phyloP scores from a whole-genome alignment of 2,329 filamentous ascomycete genomes.

The Rosellinia necatrix region DNA sequence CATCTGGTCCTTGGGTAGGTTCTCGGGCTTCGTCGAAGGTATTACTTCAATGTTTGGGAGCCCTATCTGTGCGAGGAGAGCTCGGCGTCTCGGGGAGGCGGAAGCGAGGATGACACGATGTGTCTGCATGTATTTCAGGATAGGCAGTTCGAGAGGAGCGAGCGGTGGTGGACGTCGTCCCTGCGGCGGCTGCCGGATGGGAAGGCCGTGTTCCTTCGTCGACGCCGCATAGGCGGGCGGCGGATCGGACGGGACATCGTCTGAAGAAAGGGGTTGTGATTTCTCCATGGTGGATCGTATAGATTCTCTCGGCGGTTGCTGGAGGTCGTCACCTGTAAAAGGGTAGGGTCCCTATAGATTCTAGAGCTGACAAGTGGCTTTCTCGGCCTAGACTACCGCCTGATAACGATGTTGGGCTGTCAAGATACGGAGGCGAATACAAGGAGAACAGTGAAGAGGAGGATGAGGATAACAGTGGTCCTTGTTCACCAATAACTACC shows the following conservation, averaged over 20 bases:
- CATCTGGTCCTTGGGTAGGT: constrained; percentile 75
- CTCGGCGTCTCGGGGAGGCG: constrained; percentile 80
- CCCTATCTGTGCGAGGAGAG: constrained; percentile 82
- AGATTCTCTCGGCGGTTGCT: not conserved
- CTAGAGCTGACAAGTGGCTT: not conserved
- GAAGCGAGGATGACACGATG: constrained; percentile 90
- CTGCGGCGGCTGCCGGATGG: constrained; percentile 30
- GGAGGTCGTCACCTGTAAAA: not conserved
- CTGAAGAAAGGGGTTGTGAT: constrained; percentile 25
- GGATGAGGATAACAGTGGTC: constrained; percentile 6
- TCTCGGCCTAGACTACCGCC: not conserved
- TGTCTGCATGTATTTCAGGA: constrained; percentile 74
- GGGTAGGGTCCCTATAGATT: too few relatives aligned
- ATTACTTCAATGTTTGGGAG: constrained; percentile 81
- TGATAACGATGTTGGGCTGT: not conserved
- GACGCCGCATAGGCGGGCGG: constrained; percentile 53
- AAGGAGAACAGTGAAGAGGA: not conserved
- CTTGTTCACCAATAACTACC: constrained; percentile 16
- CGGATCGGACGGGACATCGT: constrained; percentile 43
- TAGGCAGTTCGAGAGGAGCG: constrained; percentile 76
- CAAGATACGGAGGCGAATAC: not conserved
- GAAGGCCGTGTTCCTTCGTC: constrained; percentile 45
- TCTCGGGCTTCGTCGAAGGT: constrained; percentile 81
- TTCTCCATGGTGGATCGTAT: constrained; percentile 23
- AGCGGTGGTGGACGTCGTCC: constrained; percentile 41